Evolutionary conservation across 2,329 filamentous ascomycete genomes (phyloP).

Genomic region (Penicillium sp.): DNA sequence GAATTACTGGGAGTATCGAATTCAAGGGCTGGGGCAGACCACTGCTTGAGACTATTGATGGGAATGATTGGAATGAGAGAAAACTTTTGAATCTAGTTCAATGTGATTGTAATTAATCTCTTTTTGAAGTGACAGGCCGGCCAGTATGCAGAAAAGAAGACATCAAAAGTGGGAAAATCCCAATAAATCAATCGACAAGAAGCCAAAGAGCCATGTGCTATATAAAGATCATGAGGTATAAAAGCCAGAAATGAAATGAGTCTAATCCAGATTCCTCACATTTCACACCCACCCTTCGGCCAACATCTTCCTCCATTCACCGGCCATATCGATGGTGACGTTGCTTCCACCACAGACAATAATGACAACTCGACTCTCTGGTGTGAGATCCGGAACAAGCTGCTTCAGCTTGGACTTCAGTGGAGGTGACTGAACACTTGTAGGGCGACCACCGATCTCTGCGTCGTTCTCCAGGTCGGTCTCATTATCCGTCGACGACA

Average conservation of each 20-base stretch:
- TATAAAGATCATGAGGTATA: too few relatives aligned
- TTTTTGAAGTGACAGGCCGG: conserved; percentile 5
- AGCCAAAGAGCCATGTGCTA: conserved; percentile 6
- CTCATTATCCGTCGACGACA: conserved; percentile 26
- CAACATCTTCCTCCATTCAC: conserved; percentile 50
- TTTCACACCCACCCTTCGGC: conserved; percentile 35
- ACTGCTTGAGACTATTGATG: conserved; percentile 1
- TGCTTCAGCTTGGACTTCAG: conserved; percentile 49
- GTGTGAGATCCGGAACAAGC: conserved; percentile 58
- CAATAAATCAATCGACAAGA: conserved; percentile 3
- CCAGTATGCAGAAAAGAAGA: conserved; percentile 6
- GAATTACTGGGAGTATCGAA: conserved; percentile 86
- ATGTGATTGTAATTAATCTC: conserved; percentile 3
- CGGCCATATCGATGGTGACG: conserved; percentile 57
- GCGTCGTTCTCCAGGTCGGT: conserved; percentile 20
- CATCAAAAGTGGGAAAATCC: neutral
- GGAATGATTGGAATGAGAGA: too few relatives aligned
- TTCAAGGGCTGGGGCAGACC: conserved; percentile 34
- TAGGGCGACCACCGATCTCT: conserved; percentile 7
- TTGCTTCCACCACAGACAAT: conserved; percentile 76
- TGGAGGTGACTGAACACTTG: conserved; percentile 5
- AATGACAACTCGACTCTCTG: conserved; percentile 68
- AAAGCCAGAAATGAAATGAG: neutral
- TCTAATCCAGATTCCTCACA: conserved; percentile 4
- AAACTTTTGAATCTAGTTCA: too few relatives aligned